Conservation (phyloP, 2,329 filamentous ascomycete genomes). For the Sarocladium brachiariae region DNA sequence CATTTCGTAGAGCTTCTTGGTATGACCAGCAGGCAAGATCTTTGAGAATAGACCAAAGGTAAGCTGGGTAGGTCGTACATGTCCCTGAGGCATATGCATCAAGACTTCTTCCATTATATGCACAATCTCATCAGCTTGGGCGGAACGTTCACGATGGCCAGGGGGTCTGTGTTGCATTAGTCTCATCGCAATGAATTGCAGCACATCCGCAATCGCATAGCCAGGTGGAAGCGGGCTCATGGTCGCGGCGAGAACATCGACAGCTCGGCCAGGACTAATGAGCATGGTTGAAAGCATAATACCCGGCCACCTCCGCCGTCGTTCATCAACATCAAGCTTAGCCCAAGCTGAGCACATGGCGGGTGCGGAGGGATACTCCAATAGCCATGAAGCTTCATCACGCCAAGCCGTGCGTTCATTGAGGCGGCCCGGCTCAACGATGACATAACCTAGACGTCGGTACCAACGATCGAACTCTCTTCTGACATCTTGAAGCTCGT, state of each 20-base stretch:
- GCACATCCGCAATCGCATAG: slow-evolving; percentile 30
- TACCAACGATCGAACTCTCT: slow-evolving; percentile 1
- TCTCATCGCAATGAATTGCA: slow-evolving; percentile 24
- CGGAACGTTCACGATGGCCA: slow-evolving; percentile 15
- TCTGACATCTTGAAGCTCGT: slow-evolving; percentile 16
- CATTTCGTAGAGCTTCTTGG: slow-evolving; percentile 28
- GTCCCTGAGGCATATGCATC: slow-evolving; percentile 20
- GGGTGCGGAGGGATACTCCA: slow-evolving; percentile 20
- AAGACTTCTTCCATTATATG: slow-evolving; percentile 23
- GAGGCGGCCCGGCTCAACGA: slow-evolving; percentile 3
- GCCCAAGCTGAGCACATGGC: slow-evolving; percentile 29
- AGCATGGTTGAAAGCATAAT: slow-evolving; percentile 30
- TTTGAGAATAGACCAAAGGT: slow-evolving; percentile 27
- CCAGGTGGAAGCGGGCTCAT: slow-evolving; percentile 27
- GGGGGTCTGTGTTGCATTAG: slow-evolving; percentile 15
- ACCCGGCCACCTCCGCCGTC: slow-evolving; percentile 23
- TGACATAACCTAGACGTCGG: not conserved
- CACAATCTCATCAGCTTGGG: slow-evolving; percentile 24
- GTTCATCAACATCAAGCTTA: slow-evolving; percentile 18
- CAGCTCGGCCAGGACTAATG: slow-evolving; percentile 23
- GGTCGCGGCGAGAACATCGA: slow-evolving; percentile 29
- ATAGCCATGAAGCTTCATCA: slow-evolving; percentile 22
- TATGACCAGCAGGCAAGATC: slow-evolving; percentile 23
- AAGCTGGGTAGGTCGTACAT: slow-evolving; percentile 31
- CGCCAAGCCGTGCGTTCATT: slow-evolving; percentile 17